phyloP scores from a whole-genome alignment of 495 filamentous ascomycete genomes.

The Aspergillus olivimuriae region DNA sequence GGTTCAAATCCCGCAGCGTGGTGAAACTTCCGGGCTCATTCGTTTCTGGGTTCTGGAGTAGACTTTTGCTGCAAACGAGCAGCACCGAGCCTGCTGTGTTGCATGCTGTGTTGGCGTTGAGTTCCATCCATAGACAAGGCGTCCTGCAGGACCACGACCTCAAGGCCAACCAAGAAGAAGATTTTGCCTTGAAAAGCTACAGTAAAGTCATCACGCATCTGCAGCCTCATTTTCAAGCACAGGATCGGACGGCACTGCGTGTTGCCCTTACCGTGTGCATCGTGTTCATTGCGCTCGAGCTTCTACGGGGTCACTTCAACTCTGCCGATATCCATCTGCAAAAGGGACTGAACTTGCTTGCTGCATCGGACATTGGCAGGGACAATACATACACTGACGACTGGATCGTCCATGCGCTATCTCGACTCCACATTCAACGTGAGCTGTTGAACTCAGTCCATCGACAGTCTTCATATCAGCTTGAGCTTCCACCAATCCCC shows the following conservation, averaged over 20 bases:
- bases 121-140: constrained; percentile 55
- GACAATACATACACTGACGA: constrained; percentile 1
- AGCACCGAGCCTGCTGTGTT: constrained; percentile 55
- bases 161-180: neutral
- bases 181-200: neutral
- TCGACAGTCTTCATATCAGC: neutral
- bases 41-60: constrained; percentile 55
- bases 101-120: constrained; percentile 60
- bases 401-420: constrained; percentile 1
- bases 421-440: constrained; percentile 3
- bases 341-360: constrained; percentile 17
- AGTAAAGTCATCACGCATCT: constrained; percentile 1
- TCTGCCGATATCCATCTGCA: constrained; percentile 41
- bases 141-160: constrained; percentile 6
- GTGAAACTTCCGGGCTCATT: constrained; percentile 58
- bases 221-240: constrained; percentile 9
- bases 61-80: constrained; percentile 50
- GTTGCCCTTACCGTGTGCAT: constrained; percentile 42
- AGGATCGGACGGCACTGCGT: constrained; percentile 10
- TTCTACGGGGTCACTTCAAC: constrained; percentile 39
- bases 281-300: constrained; percentile 44
- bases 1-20: constrained; percentile 51
- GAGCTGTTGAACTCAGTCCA: constrained; percentile 1
- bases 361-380: neutral
- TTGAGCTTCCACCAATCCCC: neutral